Percentiles rank a stretch among this genome's conserved stretches.
Conservation (phyloP, 2,329 filamentous ascomycete genomes). For the Nemania sp. region DNA sequence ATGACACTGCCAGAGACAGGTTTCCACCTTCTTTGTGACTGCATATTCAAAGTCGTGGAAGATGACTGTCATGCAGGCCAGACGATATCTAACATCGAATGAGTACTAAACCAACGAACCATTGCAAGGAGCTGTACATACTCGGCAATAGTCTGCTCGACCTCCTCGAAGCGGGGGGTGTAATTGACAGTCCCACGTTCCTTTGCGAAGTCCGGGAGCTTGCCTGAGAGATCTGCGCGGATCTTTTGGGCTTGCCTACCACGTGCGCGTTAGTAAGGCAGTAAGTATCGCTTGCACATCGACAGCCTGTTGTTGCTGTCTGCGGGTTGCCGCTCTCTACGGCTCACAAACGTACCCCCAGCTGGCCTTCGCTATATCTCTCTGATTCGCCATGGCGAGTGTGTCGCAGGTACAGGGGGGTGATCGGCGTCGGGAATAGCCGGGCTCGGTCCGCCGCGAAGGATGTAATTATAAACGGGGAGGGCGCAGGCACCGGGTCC, state of each 20-base stretch:
- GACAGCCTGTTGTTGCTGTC: not conserved
- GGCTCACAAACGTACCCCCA: conserved; percentile 36
- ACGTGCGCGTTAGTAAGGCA: conserved; percentile 19
- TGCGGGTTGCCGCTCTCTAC: not conserved
- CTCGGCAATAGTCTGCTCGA: conserved; percentile 41
- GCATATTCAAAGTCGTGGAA: conserved; percentile 74
- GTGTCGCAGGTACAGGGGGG: not conserved
- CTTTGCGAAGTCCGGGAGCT: conserved; percentile 37
- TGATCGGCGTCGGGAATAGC: conserved; percentile 8
- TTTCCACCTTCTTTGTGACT: conserved; percentile 66
- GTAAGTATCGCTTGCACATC: not conserved
- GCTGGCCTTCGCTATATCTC: conserved; percentile 35
- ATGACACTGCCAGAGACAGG: conserved; percentile 78
- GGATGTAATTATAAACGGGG: conserved; percentile 11
- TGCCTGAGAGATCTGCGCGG: conserved; percentile 35
- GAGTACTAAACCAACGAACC: conserved; percentile 16
- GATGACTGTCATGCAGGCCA: conserved; percentile 72
- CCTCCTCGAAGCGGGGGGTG: conserved; percentile 39
- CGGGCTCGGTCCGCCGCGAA: conserved; percentile 12
- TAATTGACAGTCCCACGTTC: conserved; percentile 37
- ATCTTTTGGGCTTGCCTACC: conserved; percentile 38
- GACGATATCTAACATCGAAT: conserved; percentile 62
- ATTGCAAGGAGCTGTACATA: conserved; percentile 30
- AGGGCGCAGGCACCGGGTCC: conserved; percentile 22
- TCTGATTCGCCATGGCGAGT: conserved; percentile 34